phyloP scores from a whole-genome alignment of 1,284 basidiomycete genomes.

The Volvariella surrecta region DNA sequence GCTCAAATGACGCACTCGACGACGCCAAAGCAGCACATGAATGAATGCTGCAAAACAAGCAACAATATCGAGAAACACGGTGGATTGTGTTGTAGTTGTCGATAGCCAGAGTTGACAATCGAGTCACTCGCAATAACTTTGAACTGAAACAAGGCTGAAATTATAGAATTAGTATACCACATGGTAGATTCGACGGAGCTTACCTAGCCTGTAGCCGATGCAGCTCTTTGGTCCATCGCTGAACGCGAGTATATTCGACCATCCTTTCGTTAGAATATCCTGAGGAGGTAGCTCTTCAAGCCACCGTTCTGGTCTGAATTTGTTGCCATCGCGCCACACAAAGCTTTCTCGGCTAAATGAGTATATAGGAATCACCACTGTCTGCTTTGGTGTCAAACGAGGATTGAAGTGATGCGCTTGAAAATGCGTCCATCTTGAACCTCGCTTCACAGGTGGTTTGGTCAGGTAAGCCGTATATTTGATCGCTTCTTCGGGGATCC shows the following conservation, averaged over 20 bases:
- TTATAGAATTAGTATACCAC: neutral
- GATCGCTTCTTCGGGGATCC: too few species aligned
- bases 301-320: conserved; percentile 26
- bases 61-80: neutral
- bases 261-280: conserved; percentile 16
- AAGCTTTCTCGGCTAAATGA: conserved; percentile 7
- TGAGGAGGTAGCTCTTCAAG: conserved; percentile 15
- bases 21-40: neutral
- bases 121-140: neutral
- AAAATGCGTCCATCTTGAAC: neutral
- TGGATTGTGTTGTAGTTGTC: too few species aligned
- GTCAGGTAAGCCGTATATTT: neutral
- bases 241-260: conserved; percentile 21
- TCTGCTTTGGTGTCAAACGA: conserved; percentile 11
- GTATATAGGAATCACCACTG: conserved; percentile 10
- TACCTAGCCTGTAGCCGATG: conserved; percentile 19
- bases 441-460: neutral
- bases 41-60: neutral
- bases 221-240: conserved; percentile 27
- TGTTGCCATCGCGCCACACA: conserved; percentile 21
- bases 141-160: conserved; percentile 9
- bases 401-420: conserved; percentile 11
- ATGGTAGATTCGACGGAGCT: neutral
- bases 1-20: neutral
- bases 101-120: too few species aligned